Evolutionary conservation across 805 yeast genomes (phyloP), one percentile per base, ranked within the genome.

Genomic region (Vanderwaltozyma polyspora): DNA sequence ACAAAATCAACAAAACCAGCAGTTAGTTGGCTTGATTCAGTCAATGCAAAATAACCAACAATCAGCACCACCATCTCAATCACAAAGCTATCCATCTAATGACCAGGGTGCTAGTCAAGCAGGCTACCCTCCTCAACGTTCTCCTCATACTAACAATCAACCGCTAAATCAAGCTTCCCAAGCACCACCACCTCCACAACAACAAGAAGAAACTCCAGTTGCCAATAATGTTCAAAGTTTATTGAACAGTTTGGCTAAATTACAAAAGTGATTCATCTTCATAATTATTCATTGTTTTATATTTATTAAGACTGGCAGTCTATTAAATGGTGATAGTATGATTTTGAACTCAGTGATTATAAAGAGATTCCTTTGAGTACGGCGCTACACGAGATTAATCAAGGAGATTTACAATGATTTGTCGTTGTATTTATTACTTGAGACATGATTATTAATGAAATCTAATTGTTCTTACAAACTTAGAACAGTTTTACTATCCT

Each of bases 171-270:
- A 38, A 29, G 38, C 25, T 28, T 34, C 28, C 19, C 34, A 42
- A 21, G 8, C 36, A 33, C n/a, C 41, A 37, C 13, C 46, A 34
- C 28, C 36, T 31, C 7, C 43, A 34, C 46, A 37, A 27, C 43
- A 40, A 28, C 46, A 41, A 11, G 43, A 42, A 19, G 51, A 47
- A 21, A 43, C 41, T 27, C 49, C 45, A 31, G 48, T 53, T 19
- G 50, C 54, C 25, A 52, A 46, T 36, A 57, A 55, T 35, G 66
- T 61, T 19, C 60, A 60, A 46, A 53, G 60, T 35, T 45, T 63
- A 29, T 42, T 63, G 41, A 64, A 62, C 30, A 54, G 64, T 32
- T 43, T 63, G 35, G 60, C 63, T 13, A 57, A 59, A 41, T 45
- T 62, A 27, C 63, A 59, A 35, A 57, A 51, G 38, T 49, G 40